A percentile compares a stretch with the other conserved stretches of the same genome.
phyloP scores from a whole-genome alignment of 257 asterid genomes.

The Solanum piurae region DNA sequence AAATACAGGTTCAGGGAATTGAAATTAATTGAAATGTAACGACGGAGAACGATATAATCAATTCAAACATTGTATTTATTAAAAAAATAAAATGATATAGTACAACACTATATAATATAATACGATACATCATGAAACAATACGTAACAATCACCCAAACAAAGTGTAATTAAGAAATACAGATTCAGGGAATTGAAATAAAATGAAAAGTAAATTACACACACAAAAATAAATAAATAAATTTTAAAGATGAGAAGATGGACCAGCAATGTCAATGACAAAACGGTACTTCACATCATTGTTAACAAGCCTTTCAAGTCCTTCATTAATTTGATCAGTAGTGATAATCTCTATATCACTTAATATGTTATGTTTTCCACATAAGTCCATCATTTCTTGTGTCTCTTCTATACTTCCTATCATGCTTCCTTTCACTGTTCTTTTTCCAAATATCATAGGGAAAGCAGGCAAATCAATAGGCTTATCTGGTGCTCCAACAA shows the following conservation, averaged over 20 bases:
- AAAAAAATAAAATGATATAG: too few species aligned
- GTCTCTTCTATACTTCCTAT: conserved; percentile 76
- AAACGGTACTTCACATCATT: conserved; percentile 89
- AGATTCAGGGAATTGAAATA: neutral
- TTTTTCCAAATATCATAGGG: conserved; percentile 73
- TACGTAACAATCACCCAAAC: neutral
- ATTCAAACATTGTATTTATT: too few species aligned
- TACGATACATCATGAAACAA: neutral
- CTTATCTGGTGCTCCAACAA: conserved; percentile 87
- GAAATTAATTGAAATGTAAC: neutral
- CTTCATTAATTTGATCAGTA: conserved; percentile 43
- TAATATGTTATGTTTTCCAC: conserved; percentile 56
- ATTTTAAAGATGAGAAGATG: neutral
- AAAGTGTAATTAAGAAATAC: neutral
- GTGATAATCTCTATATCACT: conserved; percentile 65
- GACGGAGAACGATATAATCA: too few species aligned
- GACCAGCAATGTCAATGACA: conserved; percentile 58
- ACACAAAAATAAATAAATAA: neutral
- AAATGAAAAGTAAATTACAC: neutral
- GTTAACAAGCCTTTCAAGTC: conserved; percentile 47
- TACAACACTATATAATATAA: too few species aligned
- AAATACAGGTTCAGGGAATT: neutral
- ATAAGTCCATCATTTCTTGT: conserved; percentile 71
- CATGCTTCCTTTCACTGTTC: conserved; percentile 82
- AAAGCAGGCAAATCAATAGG: conserved; percentile 76